Evolutionary conservation across 2,329 filamentous ascomycete species (phyloP).

Genomic region (Aspergillus terreus): DNA sequence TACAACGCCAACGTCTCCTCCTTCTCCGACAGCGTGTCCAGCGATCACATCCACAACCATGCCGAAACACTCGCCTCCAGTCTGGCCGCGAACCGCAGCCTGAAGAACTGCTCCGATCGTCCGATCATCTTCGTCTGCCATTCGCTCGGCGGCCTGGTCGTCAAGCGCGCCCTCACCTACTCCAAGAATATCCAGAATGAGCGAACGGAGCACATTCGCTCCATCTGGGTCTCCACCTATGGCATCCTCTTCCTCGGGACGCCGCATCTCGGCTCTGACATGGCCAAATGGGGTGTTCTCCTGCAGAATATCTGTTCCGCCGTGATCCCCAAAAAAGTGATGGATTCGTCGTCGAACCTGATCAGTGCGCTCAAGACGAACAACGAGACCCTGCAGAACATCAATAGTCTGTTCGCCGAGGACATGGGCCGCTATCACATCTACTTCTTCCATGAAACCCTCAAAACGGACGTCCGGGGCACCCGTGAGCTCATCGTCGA

Average conservation of each 20-base stretch:
- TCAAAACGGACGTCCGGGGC: constrained; percentile 65
- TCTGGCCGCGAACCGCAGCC: constrained; percentile 60
- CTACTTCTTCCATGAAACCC: constrained; percentile 73
- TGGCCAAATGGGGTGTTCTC: constrained; percentile 64
- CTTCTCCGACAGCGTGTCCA: constrained; percentile 53
- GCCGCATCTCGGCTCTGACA: constrained; percentile 66
- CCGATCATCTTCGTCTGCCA: constrained; percentile 76
- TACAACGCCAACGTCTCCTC: constrained; percentile 65
- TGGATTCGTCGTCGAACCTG: constrained; percentile 65
- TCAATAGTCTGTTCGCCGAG: constrained; percentile 69
- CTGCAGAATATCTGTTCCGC: constrained; percentile 65
- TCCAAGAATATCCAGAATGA: constrained; percentile 59
- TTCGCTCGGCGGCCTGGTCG: constrained; percentile 68
- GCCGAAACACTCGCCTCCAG: constrained; percentile 64
- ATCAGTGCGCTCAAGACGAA: constrained; percentile 68
- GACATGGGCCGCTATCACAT: constrained; percentile 68
- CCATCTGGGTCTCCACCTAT: constrained; percentile 70
- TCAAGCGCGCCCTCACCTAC: constrained; percentile 67
- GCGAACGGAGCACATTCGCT: constrained; percentile 61
- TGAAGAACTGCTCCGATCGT: constrained; percentile 50
- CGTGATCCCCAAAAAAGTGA: constrained; percentile 61
- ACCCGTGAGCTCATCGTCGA: constrained; percentile 65
- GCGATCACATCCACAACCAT: constrained; percentile 67
- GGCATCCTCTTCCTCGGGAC: constrained; percentile 75
- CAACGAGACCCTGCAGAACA: constrained; percentile 70